phyloP scores from a whole-genome alignment of 2,329 filamentous ascomycete genomes.

The Ascochyta fabae region DNA sequence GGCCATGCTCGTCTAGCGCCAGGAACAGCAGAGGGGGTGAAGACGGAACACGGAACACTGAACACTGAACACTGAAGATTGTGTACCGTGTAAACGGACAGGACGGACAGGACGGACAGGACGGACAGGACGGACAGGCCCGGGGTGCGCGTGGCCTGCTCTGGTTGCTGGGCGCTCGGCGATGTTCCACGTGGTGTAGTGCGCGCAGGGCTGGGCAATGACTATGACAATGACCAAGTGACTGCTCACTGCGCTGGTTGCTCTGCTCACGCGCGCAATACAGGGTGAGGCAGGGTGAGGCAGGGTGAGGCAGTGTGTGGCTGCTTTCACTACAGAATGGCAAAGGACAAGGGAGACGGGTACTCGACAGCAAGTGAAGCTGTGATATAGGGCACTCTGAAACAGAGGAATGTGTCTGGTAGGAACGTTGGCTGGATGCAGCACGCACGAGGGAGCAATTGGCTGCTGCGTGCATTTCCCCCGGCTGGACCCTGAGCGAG shows the following conservation, averaged over 20 bases:
- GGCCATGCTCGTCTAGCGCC: slow-evolving; percentile 46
- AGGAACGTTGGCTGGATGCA: slow-evolving; percentile 15
- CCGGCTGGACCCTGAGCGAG: slow-evolving; percentile 23
- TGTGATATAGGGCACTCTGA: slow-evolving; percentile 3
- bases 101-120: too few species aligned
- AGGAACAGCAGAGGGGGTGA: slow-evolving; percentile 6
- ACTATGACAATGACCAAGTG: not conserved
- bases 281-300: slow-evolving; percentile 22
- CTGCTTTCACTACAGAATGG: not conserved
- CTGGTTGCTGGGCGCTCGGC: slow-evolving; percentile 9
- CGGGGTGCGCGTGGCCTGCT: slow-evolving; percentile 12
- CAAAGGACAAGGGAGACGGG: not conserved
- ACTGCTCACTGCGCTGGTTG: too few species aligned
- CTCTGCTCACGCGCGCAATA: too few species aligned
- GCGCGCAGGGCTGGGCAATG: slow-evolving; percentile 10
- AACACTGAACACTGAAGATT: too few species aligned
- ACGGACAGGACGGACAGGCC: not conserved
- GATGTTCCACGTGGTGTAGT: slow-evolving; percentile 27
- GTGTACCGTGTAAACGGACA: too few species aligned
- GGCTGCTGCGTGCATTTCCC: slow-evolving; percentile 18
- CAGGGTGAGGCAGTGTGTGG: not conserved
- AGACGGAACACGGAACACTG: not conserved
- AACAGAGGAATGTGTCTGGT: slow-evolving; percentile 16
- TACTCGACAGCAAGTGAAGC: not conserved
- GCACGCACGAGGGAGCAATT: slow-evolving; percentile 3